Evolutionary conservation across 768 basidiomycete genomes (phyloP), one percentile per base, ranked within the genome.

Genomic region (Pisolithus sp.): DNA sequence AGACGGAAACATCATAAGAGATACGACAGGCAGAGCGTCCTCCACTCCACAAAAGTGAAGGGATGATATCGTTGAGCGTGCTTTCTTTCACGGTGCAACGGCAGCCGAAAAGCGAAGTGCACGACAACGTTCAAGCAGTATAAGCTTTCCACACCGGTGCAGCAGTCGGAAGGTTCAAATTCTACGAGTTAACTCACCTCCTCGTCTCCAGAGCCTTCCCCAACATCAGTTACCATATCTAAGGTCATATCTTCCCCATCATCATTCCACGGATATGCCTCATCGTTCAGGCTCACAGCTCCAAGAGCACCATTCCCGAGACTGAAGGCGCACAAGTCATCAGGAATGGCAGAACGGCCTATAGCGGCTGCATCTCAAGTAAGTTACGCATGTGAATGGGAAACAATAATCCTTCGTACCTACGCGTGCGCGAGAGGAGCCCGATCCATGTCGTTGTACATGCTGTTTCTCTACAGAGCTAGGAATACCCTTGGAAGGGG

Each of bases 141-240:
- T 13, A 17, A 37, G 42, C 8, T 42, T n/a, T 10, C 18, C 5
- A 31, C 5, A 18, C 28, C 30, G 4, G 26, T 20, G 17, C 7
- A 5, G 31, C 8, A 23, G 28, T 42, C n/a, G 17, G 7, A 50
- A 46, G 28, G n/a, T 48, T 18, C n/a, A 24, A 18, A 23, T 17
- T 30, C 24, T 42, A 42, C 5, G 1, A 31, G 37, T 45, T 13
- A 24, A 53, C 73, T 47, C 50, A 83, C 85, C 62, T 89, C 88
- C 59, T 90, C 88, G 57, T 89, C 85, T 2, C 85, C 76, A 23
- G 82, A 75, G 6, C 80, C 80, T 52, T 85, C 85, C 10, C 68
- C 65, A 18, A 68, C 61, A 34, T 75, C 66, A 23, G 85, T 90
- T 46, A 85, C 63, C 79, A 89, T 81, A 59, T 89, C 88, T 56